A percentile compares a stretch with the other conserved stretches of the same genome.
Conservation (phyloP, 1,284 basidiomycete species). For the Puccinia coronata region DNA sequence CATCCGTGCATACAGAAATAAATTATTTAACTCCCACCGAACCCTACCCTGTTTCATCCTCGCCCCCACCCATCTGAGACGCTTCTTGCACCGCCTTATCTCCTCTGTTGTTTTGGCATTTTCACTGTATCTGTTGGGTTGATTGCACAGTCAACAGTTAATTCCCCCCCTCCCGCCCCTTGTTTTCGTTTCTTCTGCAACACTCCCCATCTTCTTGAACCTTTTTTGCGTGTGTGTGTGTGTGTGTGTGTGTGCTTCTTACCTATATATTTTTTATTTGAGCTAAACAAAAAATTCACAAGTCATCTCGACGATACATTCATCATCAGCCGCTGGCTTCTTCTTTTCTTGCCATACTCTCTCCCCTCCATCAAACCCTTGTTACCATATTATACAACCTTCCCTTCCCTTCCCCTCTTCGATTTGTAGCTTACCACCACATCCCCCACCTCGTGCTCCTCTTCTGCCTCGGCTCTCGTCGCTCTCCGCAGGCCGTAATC, state of each 20-base stretch:
- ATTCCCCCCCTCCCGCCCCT: no score
- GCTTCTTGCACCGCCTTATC: neutral
- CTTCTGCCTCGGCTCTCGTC: neutral
- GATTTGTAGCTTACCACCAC: neutral
- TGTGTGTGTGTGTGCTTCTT: no score
- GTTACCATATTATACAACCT: neutral
- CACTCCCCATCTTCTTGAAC: neutral
- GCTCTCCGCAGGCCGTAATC: no score
- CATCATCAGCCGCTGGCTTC: neutral
- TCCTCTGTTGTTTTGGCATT: neutral
- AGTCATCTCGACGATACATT: neutral
- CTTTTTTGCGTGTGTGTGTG: neutral
- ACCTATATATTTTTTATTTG: neutral
- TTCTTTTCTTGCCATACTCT: neutral
- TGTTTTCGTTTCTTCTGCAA: neutral
- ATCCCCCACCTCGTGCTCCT: neutral
- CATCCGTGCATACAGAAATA: neutral
- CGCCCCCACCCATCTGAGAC: neutral
- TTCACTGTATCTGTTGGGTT: neutral
- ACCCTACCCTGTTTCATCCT: slow-evolving; percentile 13
- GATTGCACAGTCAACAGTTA: neutral
- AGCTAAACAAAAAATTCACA: neutral
- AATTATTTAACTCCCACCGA: neutral
- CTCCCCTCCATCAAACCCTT: neutral
- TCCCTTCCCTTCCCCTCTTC: neutral